Conservation (phyloP, 371 early-diverging fungal species). For the Mortierella polycephala region DNA sequence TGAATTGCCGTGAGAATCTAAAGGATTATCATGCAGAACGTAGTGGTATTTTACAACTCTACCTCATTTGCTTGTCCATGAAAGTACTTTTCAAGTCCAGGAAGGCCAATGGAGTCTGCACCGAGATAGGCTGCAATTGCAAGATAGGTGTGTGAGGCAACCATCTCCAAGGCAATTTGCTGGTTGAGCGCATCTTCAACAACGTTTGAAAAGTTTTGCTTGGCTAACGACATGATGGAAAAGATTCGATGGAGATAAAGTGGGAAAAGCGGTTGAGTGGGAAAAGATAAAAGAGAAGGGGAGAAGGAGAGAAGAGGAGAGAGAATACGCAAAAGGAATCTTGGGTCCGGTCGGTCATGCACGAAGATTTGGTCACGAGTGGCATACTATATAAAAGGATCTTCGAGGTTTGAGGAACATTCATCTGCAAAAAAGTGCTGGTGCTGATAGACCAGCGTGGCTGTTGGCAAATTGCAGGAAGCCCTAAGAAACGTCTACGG, state of each 20-base stretch:
- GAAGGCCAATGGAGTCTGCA: constrained; percentile 64
- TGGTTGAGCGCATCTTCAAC: constrained; percentile 72
- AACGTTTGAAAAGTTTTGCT: constrained; percentile 69
- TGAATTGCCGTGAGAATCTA: background rate
- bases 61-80: constrained; percentile 64
- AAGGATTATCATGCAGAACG: too few species aligned
- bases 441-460: too few species aligned
- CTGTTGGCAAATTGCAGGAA: too few species aligned
- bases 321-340: background rate
- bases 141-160: constrained; percentile 68
- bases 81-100: constrained; percentile 73
- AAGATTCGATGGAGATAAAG: background rate
- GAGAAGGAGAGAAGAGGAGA: background rate
- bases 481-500: too few species aligned
- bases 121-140: constrained; percentile 71
- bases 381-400: too few species aligned
- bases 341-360: too few species aligned
- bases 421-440: too few species aligned
- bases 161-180: constrained; percentile 70
- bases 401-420: too few species aligned
- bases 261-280: background rate
- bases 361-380: too few species aligned
- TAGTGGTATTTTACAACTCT: background rate
- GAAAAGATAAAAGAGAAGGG: background rate
- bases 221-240: constrained; percentile 67